Conservation (phyloP, 2,329 filamentous ascomycete species). For the Blumeriella jaapii region DNA sequence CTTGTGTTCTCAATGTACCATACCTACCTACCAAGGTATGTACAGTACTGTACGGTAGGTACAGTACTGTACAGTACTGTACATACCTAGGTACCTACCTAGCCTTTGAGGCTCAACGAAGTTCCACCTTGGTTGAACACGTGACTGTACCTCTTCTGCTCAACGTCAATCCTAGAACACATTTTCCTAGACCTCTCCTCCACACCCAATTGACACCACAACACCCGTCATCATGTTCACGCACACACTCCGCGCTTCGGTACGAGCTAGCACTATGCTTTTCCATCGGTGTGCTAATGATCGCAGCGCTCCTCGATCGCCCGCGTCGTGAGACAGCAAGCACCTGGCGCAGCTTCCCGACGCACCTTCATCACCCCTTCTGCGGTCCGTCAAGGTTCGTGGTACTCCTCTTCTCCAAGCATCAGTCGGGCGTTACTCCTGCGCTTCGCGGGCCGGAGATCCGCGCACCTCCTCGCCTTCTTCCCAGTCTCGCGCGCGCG, state of each 20-base stretch:
- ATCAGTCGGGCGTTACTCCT: too few relatives aligned
- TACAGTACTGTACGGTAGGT: too few relatives aligned
- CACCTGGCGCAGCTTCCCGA: conserved; percentile 21
- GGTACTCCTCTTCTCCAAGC: neutral
- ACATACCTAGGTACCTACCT: too few relatives aligned
- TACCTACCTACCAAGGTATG: too few relatives aligned
- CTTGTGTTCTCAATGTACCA: too few relatives aligned
- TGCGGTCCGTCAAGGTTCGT: conserved; percentile 27
- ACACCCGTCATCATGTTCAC: conserved; percentile 26
- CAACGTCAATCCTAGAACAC: conserved; percentile 2
- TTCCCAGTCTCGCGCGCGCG: too few relatives aligned
- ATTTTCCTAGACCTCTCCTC: conserved; percentile 14
- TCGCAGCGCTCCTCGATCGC: conserved; percentile 27
- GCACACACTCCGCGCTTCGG: conserved; percentile 28
- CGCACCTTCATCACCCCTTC: conserved; percentile 28
- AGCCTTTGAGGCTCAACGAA: too few relatives aligned
- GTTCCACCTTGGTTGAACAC: neutral
- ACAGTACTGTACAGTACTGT: too few relatives aligned
- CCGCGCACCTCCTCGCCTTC: too few relatives aligned
- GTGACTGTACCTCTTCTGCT: neutral
- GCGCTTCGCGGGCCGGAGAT: too few relatives aligned
- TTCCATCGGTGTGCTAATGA: conserved; percentile 14
- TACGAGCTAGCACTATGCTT: conserved; percentile 19
- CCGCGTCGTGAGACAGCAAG: conserved; percentile 26
- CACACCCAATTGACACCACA: conserved; percentile 24